phyloP scores from a whole-genome alignment of 1,284 basidiomycete species.

The Leccinum griseonigrum region DNA sequence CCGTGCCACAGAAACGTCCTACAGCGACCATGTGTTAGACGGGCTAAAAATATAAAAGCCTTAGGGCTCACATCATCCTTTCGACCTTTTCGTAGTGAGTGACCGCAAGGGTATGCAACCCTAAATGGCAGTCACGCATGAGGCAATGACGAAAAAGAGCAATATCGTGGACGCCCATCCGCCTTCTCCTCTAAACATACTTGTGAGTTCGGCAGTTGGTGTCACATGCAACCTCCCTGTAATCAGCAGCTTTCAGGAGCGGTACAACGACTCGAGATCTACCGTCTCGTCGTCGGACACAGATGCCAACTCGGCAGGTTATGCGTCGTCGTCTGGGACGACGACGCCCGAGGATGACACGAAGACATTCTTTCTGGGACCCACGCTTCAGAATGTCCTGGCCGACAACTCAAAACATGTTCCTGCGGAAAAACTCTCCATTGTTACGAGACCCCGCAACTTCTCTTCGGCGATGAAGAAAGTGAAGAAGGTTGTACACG shows the following conservation, averaged over 20 bases:
- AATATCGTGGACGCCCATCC: slow-evolving; percentile 33
- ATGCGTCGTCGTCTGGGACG: slow-evolving; percentile 31
- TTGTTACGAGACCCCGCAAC: slow-evolving; percentile 14
- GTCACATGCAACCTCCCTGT: neutral
- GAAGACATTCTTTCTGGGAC: slow-evolving; percentile 22
- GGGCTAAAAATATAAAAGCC: neutral
- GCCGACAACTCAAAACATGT: slow-evolving; percentile 5
- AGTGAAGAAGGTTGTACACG: slow-evolving; percentile 20
- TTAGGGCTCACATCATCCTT: slow-evolving; percentile 17
- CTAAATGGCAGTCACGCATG: slow-evolving; percentile 38
- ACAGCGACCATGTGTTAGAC: neutral
- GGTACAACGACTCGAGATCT: slow-evolving; percentile 21
- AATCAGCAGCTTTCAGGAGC: slow-evolving; percentile 3
- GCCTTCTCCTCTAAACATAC: slow-evolving; percentile 15
- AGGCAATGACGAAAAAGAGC: neutral
- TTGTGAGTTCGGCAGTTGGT: slow-evolving; percentile 11
- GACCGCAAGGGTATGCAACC: slow-evolving; percentile 76
- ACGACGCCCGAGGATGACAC: slow-evolving; percentile 33
- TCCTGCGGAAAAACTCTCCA: slow-evolving; percentile 6
- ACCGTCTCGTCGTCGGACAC: slow-evolving; percentile 28
- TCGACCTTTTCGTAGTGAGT: slow-evolving; percentile 72
- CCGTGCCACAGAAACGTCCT: slow-evolving; percentile 36
- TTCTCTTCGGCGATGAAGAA: slow-evolving; percentile 22
- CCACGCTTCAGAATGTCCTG: slow-evolving; percentile 8
- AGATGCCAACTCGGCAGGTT: slow-evolving; percentile 20